Evolutionary conservation across 2,329 filamentous ascomycete species (phyloP).

Genomic region (Diaporthe sp.): DNA sequence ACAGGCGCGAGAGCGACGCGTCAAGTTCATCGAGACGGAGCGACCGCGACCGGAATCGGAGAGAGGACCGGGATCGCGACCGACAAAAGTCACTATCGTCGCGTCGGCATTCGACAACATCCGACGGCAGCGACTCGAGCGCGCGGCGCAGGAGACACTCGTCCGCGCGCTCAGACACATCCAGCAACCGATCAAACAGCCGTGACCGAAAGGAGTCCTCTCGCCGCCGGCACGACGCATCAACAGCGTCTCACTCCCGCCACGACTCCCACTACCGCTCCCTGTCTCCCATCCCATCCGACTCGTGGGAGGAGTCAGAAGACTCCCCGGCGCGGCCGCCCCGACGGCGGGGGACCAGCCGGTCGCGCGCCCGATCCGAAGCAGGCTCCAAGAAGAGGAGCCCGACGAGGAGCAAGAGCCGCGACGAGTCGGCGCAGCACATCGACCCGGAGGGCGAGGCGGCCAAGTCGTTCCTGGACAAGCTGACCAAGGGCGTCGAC

Average conservation of each 20-base stretch:
- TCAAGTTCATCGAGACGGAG: conserved; percentile 11
- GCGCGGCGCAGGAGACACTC: conserved; percentile 8
- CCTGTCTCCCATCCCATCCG: conserved; percentile 35
- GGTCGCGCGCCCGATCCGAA: neutral
- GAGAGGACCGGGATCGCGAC: neutral
- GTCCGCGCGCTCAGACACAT: neutral
- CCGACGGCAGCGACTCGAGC: neutral
- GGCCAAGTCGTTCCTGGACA: conserved; percentile 35
- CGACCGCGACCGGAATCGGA: conserved; percentile 7
- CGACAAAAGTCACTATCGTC: neutral
- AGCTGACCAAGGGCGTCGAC: conserved; percentile 36
- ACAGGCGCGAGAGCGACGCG: conserved; percentile 5
- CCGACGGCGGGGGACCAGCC: neutral
- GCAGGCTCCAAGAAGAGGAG: neutral
- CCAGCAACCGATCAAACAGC: conserved; percentile 6
- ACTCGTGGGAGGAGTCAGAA: conserved; percentile 28
- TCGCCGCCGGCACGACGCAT: neutral
- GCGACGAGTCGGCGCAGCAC: conserved; percentile 16
- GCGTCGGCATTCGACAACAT: neutral
- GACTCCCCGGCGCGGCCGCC: neutral
- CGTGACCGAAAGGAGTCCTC: neutral
- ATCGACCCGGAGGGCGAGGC: conserved; percentile 38
- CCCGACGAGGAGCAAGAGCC: neutral
- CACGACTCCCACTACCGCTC: conserved; percentile 28
- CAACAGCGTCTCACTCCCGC: conserved; percentile 19